Evolutionary conservation across 352 stramenopile genomes (phyloP), one percentile per base, ranked within the genome.

Genomic region (Globisporangium paddicum): DNA sequence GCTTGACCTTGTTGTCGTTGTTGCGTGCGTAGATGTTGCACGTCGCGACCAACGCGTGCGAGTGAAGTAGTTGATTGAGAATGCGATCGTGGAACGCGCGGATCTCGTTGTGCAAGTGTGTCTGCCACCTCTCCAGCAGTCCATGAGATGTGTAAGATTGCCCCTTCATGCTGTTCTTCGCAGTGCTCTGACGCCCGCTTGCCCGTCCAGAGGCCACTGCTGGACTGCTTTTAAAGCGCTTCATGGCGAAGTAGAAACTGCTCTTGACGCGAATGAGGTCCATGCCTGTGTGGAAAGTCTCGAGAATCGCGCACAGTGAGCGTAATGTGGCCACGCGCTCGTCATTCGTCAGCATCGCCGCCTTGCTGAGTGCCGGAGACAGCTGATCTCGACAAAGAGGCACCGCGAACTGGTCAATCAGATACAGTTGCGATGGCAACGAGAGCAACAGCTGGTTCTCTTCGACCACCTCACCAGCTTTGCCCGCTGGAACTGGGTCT

Each of bases 61-160:
- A 32, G 13, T 40, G 44, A 19, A n/a, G 23, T 18, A 66, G 19
- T 1, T 34, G 30, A 8, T 55, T 53, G 23, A 61, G 18, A 46
- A 61, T 42, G 1, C 38, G 52, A 37, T 57, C 46, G 30, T 66
- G 52, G 26, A 66, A 66, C 3, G 9, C 28, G 38, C 60, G 52
- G 30, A 79, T 67, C 52, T 69, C 60, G 26, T 63, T 28, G 40
- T 79, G 68, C 13, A 60, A 77, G 13, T 60, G 63, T 9, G 32
- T 41, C 34, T 79, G 71, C 71, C 68, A 79, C 10, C 61, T 57
- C 49, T 73, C 63, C 19, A 79, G 49, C 19, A 67, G 25, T 11
- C 32, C 47, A 23, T 60, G 14, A 0, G 55, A 13, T 37, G 14
- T n/a, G n/a, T n/a, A n/a, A n/a, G n/a, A n/a, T n/a, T n/a, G n/a